These are phyloP conservation scores for Klebsormidium nitens DNA, from an alignment of 139 green algal genomes.

Conservation along the genomic window DNA sequence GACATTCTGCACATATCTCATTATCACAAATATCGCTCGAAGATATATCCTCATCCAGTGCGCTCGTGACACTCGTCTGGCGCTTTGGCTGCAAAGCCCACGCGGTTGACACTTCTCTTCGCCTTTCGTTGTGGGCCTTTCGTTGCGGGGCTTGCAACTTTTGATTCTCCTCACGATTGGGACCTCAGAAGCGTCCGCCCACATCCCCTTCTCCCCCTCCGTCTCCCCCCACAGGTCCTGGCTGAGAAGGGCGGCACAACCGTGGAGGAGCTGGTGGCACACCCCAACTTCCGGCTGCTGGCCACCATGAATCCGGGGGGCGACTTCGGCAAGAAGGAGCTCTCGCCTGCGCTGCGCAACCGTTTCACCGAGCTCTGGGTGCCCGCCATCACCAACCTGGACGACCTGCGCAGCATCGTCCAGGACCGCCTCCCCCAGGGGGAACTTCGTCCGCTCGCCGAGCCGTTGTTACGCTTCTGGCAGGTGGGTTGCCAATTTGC, in stretches of 20 bases:
- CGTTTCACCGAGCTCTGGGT: slow-evolving; percentile 80
- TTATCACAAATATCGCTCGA: too few relatives aligned
- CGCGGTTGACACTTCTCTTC: too few relatives aligned
- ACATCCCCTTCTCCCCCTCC: too few relatives aligned
- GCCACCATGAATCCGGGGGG: slow-evolving; percentile 98
- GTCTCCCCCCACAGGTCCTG: slow-evolving; percentile 46
- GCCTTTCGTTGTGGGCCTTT: too few relatives aligned
- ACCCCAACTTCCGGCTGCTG: slow-evolving; percentile 77
- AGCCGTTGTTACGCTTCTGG: slow-evolving; percentile 78
- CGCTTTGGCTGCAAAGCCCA: too few relatives aligned
- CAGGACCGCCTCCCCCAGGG: slow-evolving; percentile 6
- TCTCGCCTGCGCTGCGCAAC: slow-evolving; percentile 92
- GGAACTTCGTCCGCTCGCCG: slow-evolving; percentile 22
- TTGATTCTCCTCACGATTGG: too few relatives aligned
- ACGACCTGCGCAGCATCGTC: slow-evolving; percentile 47
- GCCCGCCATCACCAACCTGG: slow-evolving; percentile 30
- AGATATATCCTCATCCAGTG: too few relatives aligned
- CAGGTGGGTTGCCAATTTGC: slow-evolving; percentile 1
- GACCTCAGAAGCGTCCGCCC: too few relatives aligned
- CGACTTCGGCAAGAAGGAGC: slow-evolving; percentile 96
- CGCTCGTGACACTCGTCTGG: too few relatives aligned
- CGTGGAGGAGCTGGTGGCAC: slow-evolving; percentile 69
- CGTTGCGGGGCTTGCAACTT: too few relatives aligned
- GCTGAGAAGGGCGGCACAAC: slow-evolving; percentile 85
- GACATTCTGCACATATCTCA: too few relatives aligned